phyloP scores from a whole-genome alignment of 2,329 filamentous ascomycete genomes.

The Ceratocystis albifundus region DNA sequence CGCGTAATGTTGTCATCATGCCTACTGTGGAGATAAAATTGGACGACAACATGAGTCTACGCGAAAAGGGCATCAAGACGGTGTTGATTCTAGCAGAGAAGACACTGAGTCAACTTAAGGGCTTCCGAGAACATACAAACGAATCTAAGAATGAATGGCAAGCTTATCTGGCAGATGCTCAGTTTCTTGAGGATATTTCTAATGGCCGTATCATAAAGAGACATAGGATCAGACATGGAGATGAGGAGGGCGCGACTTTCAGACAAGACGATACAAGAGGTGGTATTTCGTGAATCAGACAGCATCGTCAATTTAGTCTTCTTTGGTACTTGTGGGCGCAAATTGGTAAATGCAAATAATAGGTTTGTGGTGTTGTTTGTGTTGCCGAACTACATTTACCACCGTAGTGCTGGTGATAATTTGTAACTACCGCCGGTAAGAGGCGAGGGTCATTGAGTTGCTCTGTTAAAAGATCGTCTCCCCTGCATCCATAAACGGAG shows the following conservation, averaged over 20 bases:
- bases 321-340: neutral
- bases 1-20: neutral
- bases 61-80: conserved; percentile 15
- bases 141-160: conserved; percentile 7
- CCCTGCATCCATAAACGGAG: conserved; percentile 63
- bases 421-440: conserved; percentile 66
- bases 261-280: too few species aligned
- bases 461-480: conserved; percentile 36
- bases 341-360: neutral
- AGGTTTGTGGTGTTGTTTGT: neutral
- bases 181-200: neutral
- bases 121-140: conserved; percentile 18
- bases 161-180: neutral
- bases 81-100: conserved; percentile 20
- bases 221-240: conserved; percentile 26
- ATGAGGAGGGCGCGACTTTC: neutral
- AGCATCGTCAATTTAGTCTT: neutral
- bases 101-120: conserved; percentile 20
- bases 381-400: neutral
- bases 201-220: neutral
- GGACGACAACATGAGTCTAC: conserved; percentile 1
- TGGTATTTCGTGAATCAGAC: too few species aligned
- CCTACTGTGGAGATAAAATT: conserved; percentile 14
- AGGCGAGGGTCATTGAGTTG: conserved; percentile 50
- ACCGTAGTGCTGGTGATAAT: neutral